Evolutionary conservation across 257 asterid species (phyloP).

Genomic region (Asclepias syriaca): DNA sequence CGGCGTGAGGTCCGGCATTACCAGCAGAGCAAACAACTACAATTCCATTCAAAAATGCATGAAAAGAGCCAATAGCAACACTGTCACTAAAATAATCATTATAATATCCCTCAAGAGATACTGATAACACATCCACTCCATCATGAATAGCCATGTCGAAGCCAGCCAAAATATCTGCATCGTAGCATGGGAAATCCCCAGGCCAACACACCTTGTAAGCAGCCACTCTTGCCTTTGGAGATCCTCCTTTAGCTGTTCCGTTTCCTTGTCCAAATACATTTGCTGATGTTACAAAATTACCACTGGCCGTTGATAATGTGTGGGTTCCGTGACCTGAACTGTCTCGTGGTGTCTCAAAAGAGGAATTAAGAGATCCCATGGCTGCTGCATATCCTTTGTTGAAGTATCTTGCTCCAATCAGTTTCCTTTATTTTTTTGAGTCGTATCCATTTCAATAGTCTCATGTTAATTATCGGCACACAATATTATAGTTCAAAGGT

Average conservation of each 20-base stretch:
- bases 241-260: conserved; percentile 4
- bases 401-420: conserved; percentile 92
- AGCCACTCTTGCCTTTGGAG: conserved; percentile 4
- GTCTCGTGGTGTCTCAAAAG: conserved; percentile 25
- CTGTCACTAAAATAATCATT: neutral
- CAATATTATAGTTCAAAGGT: too few species aligned
- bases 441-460: neutral
- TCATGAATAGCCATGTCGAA: conserved; percentile 15
- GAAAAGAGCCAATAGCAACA: conserved; percentile 5
- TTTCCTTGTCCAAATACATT: conserved; percentile 8
- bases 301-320: conserved; percentile 18
- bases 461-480: too few species aligned
- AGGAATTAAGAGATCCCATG: conserved; percentile 56
- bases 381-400: conserved; percentile 64
- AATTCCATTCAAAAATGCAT: conserved; percentile 2
- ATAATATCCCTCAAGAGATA: neutral
- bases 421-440: conserved; percentile 45
- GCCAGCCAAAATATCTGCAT: conserved; percentile 9
- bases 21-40: conserved; percentile 10
- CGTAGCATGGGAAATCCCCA: neutral
- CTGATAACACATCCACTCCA: conserved; percentile 3
- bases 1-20: conserved; percentile 3
- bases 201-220: conserved; percentile 11
- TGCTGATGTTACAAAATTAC: conserved; percentile 3
- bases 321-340: conserved; percentile 7